Percentiles rank a stretch among this genome's conserved stretches.
Conservation (phyloP, 352 stramenopile genomes). For the Pythium plurisporium region DNA sequence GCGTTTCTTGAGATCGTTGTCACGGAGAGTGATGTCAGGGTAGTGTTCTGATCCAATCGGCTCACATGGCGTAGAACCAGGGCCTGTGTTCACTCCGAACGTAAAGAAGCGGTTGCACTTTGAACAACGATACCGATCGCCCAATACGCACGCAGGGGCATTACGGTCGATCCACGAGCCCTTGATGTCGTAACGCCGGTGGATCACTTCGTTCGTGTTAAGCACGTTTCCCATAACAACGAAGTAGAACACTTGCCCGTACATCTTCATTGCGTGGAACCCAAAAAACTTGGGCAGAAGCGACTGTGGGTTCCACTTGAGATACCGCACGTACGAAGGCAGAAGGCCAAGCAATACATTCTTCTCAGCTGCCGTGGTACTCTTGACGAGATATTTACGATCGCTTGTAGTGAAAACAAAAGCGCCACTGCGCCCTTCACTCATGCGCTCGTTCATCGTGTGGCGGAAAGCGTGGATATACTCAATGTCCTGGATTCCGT, state of each 20-base stretch:
- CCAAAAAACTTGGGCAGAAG: constrained; percentile 89
- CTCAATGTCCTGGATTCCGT: constrained; percentile 66
- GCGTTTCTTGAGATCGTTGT: constrained; percentile 87
- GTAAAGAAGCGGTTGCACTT: constrained; percentile 85
- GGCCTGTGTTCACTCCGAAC: constrained; percentile 43
- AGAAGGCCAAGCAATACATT: constrained; percentile 76
- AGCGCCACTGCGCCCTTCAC: constrained; percentile 80
- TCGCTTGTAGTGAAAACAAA: constrained; percentile 91
- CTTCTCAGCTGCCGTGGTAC: constrained; percentile 74
- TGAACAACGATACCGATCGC: constrained; percentile 74
- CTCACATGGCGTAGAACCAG: constrained; percentile 38
- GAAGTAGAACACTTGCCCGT: constrained; percentile 91
- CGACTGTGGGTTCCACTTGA: constrained; percentile 85
- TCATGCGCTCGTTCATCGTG: constrained; percentile 88
- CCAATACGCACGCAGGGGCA: constrained; percentile 63
- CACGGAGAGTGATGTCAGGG: constrained; percentile 72
- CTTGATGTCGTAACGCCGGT: constrained; percentile 90
- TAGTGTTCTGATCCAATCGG: constrained; percentile 70
- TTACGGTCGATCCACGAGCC: constrained; percentile 88
- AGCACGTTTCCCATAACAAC: constrained; percentile 92
- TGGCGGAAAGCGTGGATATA: constrained; percentile 75
- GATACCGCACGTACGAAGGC: constrained; percentile 78
- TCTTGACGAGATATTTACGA: constrained; percentile 90
- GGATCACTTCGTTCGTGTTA: constrained; percentile 76
- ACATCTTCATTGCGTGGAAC: constrained; percentile 90